Evolutionary conservation across 2,329 filamentous ascomycete species (phyloP), one percentile per base, ranked within the genome.

Genomic region (Davidsoniella neocaledoniae): DNA sequence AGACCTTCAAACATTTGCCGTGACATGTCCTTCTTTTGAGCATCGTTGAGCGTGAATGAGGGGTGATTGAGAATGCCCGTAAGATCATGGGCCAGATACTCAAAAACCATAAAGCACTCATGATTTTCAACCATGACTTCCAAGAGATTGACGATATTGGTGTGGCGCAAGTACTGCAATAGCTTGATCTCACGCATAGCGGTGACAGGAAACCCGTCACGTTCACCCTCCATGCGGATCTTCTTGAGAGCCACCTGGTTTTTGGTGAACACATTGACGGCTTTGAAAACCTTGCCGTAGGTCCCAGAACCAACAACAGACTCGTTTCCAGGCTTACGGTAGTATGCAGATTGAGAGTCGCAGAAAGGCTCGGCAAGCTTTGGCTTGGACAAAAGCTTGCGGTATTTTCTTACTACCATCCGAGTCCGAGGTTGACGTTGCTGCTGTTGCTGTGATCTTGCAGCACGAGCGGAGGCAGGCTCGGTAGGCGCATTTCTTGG

Each of bases 71-170:
- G 76, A 29, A 98, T 71, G 12, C 91, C 91, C 2, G 91, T 98
- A 54, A 98, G 70, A 63, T 98, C 91, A 62, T 98, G 91, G 1
- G 91, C 90, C 29, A 96, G 73, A 61, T 98, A 98, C 63, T 98
- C 91, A 56, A 98, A 98, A 2, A 98, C 91, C 91, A 98, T 98
- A 66, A 94, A 98, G 63, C 91, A 98, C 64, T 96, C 88, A 57
- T 96, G 96, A 61, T 83, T 85, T 66, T 98, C 91, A 2, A 98
- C 91, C 91, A 98, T 98, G 56, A 93, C 86, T 66, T 94, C 87
- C 56, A 84, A 78, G 16, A 94, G 68, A 39, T 80, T 79, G 51
- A 94, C 86, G 46, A 94, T 80, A 58, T 93, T 94, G 53, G 72
- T 68, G 58, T 94, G 86, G 55, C 81, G 80, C 19, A 94, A 71